Evolutionary conservation across 108 stramenopile species (phyloP).

Genomic region (Schizochytrium sp.): DNA sequence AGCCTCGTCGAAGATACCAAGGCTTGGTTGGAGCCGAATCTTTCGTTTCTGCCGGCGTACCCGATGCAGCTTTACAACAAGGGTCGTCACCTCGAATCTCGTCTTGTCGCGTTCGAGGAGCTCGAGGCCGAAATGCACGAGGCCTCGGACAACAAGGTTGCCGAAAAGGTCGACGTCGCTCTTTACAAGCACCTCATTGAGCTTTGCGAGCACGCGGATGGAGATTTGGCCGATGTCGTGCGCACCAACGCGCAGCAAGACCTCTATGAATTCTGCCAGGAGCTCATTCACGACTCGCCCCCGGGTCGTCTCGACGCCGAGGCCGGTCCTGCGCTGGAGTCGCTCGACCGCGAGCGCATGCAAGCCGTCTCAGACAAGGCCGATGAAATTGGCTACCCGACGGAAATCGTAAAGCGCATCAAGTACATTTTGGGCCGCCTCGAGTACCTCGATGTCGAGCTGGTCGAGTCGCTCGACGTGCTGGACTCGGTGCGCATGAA

Average conservation of each 20-base stretch:
- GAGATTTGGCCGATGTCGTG: background rate
- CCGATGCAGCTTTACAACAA: constrained; percentile 13
- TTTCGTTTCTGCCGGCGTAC: constrained; percentile 11
- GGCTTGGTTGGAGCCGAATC: background rate
- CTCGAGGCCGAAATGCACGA: background rate
- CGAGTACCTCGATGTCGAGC: background rate
- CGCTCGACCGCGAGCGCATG: background rate
- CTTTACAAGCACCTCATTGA: constrained; percentile 18
- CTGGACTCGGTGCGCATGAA: constrained; percentile 1
- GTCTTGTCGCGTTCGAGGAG: background rate
- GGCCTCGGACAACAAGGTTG: background rate
- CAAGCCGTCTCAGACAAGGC: background rate
- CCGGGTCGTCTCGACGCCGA: background rate
- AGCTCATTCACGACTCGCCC: background rate
- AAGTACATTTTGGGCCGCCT: background rate
- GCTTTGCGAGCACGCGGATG: background rate
- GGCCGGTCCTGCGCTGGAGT: background rate
- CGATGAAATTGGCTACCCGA: background rate
- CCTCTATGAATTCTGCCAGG: background rate
- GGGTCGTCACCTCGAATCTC: background rate
- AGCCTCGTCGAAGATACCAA: background rate
- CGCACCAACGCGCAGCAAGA: constrained; percentile 8
- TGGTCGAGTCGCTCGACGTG: background rate
- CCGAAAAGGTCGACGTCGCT: background rate
- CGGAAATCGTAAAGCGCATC: background rate